Evolutionary conservation across 1,284 basidiomycete species (phyloP).

Genomic region (Leccinum brunneo-olivaceum): DNA sequence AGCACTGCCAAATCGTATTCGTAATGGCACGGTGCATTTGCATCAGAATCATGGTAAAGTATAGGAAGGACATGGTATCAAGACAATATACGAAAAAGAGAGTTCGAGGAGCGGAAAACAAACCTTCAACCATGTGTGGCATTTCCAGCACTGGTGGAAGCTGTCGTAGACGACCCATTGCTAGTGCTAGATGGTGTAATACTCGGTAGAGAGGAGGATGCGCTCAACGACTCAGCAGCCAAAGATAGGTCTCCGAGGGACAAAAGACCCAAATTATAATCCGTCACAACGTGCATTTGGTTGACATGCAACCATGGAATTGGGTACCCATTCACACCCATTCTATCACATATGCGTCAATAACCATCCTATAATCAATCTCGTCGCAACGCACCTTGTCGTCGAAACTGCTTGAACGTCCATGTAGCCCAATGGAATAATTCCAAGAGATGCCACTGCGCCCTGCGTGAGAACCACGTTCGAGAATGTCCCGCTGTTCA

Average conservation of each 20-base stretch:
- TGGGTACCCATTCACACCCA: conserved; percentile 46
- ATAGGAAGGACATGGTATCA: too few species aligned
- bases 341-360: conserved; percentile 15
- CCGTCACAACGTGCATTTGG: conserved; percentile 42
- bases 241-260: conserved; percentile 18
- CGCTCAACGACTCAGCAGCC: conserved; percentile 13
- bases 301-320: conserved; percentile 52
- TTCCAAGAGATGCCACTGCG: conserved; percentile 44
- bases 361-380: neutral
- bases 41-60: too few species aligned
- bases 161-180: neutral
- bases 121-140: conserved; percentile 4
- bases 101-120: too few species aligned
- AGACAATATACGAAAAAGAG: too few species aligned
- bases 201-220: conserved; percentile 3
- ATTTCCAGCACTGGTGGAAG: conserved; percentile 5
- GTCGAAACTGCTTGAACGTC: conserved; percentile 49
- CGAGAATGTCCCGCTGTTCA: conserved; percentile 48
- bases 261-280: conserved; percentile 30
- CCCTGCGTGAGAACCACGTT: conserved; percentile 57
- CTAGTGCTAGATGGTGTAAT: too few species aligned
- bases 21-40: too few species aligned
- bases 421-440: conserved; percentile 47
- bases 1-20: too few species aligned
- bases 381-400: conserved; percentile 28